A percentile compares a stretch with the other conserved stretches of the same genome.
These are phyloP conservation scores for Cercophora newfieldiana DNA, from an alignment of 495 filamentous ascomycete species.

Conservation along the genomic window DNA sequence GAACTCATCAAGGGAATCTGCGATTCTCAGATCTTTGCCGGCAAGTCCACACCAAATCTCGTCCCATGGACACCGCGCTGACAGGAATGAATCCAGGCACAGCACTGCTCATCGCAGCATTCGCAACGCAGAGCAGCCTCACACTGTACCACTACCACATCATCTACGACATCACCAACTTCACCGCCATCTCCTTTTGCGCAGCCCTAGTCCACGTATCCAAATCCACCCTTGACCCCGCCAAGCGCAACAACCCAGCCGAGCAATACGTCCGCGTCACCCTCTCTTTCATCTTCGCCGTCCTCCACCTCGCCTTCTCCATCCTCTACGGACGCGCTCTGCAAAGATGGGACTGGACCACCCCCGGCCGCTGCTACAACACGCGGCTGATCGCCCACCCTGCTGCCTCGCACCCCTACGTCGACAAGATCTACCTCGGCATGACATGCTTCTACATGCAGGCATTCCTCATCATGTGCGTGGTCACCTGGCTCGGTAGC, in stretches of 20 bases:
- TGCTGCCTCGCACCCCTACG: constrained; percentile 7
- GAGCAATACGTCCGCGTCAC: constrained; percentile 6
- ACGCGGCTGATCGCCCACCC: not conserved
- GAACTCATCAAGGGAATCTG: not conserved
- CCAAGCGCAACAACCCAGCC: not conserved
- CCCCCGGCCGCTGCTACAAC: constrained; percentile 12
- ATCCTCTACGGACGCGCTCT: constrained; percentile 5
- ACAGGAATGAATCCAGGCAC: not conserved
- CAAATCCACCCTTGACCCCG: not conserved
- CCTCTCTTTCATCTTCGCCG: constrained; percentile 1
- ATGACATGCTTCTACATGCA: constrained; percentile 10
- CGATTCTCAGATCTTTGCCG: constrained; percentile 8
- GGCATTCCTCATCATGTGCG: not conserved
- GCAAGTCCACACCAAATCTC: not conserved
- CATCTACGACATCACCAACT: constrained; percentile 4
- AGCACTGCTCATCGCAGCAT: not conserved
- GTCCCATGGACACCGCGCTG: too few species aligned
- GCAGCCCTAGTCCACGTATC: constrained; percentile 8
- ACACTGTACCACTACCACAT: not conserved
- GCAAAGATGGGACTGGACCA: constrained; percentile 11
- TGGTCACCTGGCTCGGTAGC: not conserved
- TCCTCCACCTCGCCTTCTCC: constrained; percentile 2
- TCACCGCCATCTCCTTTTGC: constrained; percentile 24
- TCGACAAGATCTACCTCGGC: constrained; percentile 12
- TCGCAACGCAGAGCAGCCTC: not conserved